Evolutionary conservation across 352 stramenopile genomes (phyloP).

Genomic region (Globisporangium uncinulatum): DNA sequence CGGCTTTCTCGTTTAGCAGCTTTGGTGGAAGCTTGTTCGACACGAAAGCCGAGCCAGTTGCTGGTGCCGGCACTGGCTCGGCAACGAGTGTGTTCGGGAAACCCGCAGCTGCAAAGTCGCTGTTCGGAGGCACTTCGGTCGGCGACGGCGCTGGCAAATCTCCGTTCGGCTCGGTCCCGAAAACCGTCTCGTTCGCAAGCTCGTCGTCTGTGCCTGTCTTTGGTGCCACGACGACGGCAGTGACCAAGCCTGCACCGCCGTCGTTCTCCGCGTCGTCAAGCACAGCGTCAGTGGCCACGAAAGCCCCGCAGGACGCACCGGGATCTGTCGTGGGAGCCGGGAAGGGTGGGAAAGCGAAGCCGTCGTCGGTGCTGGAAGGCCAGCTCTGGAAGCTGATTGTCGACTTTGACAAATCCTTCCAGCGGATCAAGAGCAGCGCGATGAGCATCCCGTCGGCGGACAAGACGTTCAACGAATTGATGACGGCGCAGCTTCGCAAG

Average conservation of each 20-base stretch:
- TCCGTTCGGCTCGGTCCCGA: constrained; percentile 25
- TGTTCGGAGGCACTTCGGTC: constrained; percentile 10
- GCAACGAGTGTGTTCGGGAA: constrained; percentile 3
- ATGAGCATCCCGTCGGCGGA: constrained; percentile 36
- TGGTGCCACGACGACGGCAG: not conserved
- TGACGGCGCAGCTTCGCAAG: constrained; percentile 23
- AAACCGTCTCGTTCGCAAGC: constrained; percentile 16
- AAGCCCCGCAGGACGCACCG: constrained; percentile 1
- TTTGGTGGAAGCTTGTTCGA: constrained; percentile 10
- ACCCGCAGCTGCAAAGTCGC: constrained; percentile 14
- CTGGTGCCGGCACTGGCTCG: not conserved
- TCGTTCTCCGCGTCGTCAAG: not conserved
- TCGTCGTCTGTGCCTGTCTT: constrained; percentile 6
- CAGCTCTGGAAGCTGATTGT: constrained; percentile 69
- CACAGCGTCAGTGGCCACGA: not conserved
- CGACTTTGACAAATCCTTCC: constrained; percentile 58
- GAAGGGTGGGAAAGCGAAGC: constrained; percentile 15
- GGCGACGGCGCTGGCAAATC: constrained; percentile 10
- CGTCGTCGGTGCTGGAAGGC: constrained; percentile 43
- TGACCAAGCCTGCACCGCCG: constrained; percentile 5
- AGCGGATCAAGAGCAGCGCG: constrained; percentile 37
- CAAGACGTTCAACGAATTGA: constrained; percentile 15
- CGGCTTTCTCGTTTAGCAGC: constrained; percentile 13
- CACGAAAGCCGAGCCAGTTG: not conserved
- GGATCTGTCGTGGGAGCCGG: not conserved